These are phyloP conservation scores for Oidium heveae DNA, from an alignment of 2,329 filamentous ascomycete species.

Conservation along the genomic window DNA sequence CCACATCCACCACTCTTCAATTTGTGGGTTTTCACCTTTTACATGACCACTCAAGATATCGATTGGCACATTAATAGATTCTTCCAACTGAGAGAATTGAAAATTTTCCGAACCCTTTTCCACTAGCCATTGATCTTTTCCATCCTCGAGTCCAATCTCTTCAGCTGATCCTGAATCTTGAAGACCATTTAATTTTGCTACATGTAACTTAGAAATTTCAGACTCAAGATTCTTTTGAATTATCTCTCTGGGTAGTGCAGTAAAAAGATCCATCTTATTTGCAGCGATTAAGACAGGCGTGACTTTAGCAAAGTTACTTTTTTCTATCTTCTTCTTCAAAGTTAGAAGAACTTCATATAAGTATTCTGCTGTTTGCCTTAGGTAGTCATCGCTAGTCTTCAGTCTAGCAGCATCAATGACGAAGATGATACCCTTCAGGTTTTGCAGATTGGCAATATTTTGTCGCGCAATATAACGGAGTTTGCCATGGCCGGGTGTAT, in stretches of 20 bases:
- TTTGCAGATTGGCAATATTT: slow-evolving; percentile 20
- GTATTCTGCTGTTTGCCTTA: slow-evolving; percentile 56
- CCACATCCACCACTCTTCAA: slow-evolving; percentile 79
- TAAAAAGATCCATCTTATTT: slow-evolving; percentile 93
- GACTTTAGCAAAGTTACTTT: slow-evolving; percentile 25
- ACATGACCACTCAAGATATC: slow-evolving; percentile 56
- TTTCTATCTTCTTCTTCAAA: slow-evolving; percentile 47
- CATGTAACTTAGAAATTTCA: slow-evolving; percentile 57
- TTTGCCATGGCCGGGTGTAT: slow-evolving; percentile 92
- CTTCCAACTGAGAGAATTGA: slow-evolving; percentile 55
- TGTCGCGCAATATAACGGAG: slow-evolving; percentile 46
- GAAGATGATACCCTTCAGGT: slow-evolving; percentile 55
- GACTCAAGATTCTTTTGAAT: slow-evolving; percentile 53
- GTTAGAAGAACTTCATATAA: slow-evolving; percentile 71
- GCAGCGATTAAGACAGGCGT: slow-evolving; percentile 65
- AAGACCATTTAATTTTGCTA: slow-evolving; percentile 54
- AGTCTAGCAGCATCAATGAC: slow-evolving; percentile 64
- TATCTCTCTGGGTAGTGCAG: slow-evolving; percentile 54
- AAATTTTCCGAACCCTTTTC: slow-evolving; percentile 58
- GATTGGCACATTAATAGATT: slow-evolving; percentile 49
- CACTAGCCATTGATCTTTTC: slow-evolving; percentile 59
- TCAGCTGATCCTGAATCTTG: slow-evolving; percentile 51
- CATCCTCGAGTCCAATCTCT: slow-evolving; percentile 28
- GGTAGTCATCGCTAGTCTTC: slow-evolving; percentile 24
- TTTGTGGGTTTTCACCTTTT: slow-evolving; percentile 36